Conservation (phyloP, 257 asterid species). For the Ligustrum vulgare region DNA sequence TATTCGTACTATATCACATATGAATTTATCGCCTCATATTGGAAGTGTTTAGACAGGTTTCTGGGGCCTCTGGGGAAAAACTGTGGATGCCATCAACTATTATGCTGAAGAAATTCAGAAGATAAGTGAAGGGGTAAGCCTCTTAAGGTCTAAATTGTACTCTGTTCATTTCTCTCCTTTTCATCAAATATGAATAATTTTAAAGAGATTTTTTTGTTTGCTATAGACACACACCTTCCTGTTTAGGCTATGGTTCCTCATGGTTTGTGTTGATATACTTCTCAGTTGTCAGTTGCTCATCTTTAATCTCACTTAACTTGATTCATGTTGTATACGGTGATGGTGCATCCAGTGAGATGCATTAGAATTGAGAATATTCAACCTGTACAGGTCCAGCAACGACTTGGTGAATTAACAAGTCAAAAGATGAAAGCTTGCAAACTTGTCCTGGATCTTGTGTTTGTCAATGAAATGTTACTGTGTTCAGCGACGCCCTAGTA, state of each 20-base stretch:
- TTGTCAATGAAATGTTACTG: not conserved
- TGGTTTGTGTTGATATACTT: not conserved
- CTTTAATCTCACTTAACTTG: not conserved
- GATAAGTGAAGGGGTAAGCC: conserved; percentile 57
- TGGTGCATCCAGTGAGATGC: not conserved
- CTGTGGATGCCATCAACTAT: conserved; percentile 80
- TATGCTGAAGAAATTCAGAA: conserved; percentile 51
- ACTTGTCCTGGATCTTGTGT: not conserved
- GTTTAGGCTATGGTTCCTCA: not conserved
- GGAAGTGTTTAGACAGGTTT: conserved; percentile 71
- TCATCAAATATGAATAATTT: not conserved
- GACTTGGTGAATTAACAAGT: not conserved
- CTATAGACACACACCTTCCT: not conserved
- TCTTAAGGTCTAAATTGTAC: conserved; percentile 8
- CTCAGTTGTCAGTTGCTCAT: not conserved
- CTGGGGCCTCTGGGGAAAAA: conserved; percentile 69
- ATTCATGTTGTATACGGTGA: not conserved
- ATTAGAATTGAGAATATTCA: not conserved
- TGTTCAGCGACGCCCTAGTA: not conserved
- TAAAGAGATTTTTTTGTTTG: not conserved
- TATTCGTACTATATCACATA: not conserved
- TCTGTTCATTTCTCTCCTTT: not conserved
- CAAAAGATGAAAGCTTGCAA: not conserved
- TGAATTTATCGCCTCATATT: conserved; percentile 28
- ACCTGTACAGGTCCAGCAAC: not conserved